phyloP scores from a whole-genome alignment of 2,329 filamentous ascomycete species.

The Juglanconis oblonga region DNA sequence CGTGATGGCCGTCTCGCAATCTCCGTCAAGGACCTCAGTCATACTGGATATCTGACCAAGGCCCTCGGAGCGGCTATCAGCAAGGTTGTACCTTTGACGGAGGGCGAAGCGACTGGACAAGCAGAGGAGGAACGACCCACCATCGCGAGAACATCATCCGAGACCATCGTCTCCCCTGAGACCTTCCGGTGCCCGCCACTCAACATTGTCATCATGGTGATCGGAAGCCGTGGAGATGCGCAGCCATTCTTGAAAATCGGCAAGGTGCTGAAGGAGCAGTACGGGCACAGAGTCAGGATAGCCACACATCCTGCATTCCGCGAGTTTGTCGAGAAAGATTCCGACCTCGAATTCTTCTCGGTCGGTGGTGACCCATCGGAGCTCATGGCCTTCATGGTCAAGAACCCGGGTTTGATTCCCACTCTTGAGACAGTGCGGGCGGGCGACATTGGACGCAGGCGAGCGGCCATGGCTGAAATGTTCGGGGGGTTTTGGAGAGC shows the following conservation, averaged over 20 bases:
- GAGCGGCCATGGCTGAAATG: conserved; percentile 75
- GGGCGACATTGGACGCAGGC: conserved; percentile 67
- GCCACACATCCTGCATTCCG: conserved; percentile 77
- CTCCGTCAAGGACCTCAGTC: conserved; percentile 66
- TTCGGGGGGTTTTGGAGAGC: conserved; percentile 80
- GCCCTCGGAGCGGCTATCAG: conserved; percentile 64
- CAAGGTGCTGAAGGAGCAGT: conserved; percentile 66
- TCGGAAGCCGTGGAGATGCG: conserved; percentile 75
- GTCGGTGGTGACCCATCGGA: conserved; percentile 77
- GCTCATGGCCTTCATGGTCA: conserved; percentile 87
- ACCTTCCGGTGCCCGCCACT: conserved; percentile 46
- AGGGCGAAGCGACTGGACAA: conserved; percentile 29
- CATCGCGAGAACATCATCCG: conserved; percentile 19
- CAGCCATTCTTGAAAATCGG: conserved; percentile 78
- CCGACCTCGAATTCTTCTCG: conserved; percentile 74
- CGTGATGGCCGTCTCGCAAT: conserved; percentile 70
- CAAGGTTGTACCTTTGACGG: conserved; percentile 44
- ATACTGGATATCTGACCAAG: conserved; percentile 71
- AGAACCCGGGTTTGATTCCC: conserved; percentile 76
- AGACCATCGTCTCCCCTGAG: conserved; percentile 27
- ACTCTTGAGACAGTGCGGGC: conserved; percentile 68
- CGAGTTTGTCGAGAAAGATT: conserved; percentile 71
- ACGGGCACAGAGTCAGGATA: conserved; percentile 73
- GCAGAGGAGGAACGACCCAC: conserved; percentile 12
- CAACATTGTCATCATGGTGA: conserved; percentile 82